Evolutionary conservation across 345 rosid species (phyloP).

Genomic region (Gynandropsis gynandra): DNA sequence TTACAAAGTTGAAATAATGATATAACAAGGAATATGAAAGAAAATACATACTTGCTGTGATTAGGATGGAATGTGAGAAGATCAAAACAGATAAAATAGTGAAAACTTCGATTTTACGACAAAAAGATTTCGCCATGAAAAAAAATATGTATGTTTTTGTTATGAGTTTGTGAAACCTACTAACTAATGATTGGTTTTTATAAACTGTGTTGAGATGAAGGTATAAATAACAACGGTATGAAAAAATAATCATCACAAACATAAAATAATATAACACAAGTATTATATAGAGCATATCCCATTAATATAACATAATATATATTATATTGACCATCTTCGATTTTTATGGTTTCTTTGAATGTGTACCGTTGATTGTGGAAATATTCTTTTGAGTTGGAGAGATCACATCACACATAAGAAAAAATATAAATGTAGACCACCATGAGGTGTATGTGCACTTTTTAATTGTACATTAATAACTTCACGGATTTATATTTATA

Average conservation of each 20-base stretch:
- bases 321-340: too few species aligned
- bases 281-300: constrained; percentile 12
- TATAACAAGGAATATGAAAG: constrained; percentile 6
- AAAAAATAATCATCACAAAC: too few species aligned
- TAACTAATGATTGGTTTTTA: too few species aligned
- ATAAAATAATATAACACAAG: not conserved
- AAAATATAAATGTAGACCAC: too few species aligned
- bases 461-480: too few species aligned
- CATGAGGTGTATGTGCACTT: too few species aligned
- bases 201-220: too few species aligned
- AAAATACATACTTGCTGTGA: constrained; percentile 22
- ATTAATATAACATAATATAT: constrained; percentile 18
- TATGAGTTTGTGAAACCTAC: too few species aligned
- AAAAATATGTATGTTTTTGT: too few species aligned
- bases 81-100: constrained; percentile 12
- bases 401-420: too few species aligned
- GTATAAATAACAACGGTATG: too few species aligned
- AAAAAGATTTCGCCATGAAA: constrained; percentile 1
- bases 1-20: constrained; percentile 7
- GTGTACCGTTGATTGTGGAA: constrained; percentile 30
- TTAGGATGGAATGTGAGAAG: constrained; percentile 11
- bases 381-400: constrained; percentile 23
- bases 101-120: constrained; percentile 12
- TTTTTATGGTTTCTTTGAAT: constrained; percentile 15
- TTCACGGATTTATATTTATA: too few species aligned